A percentile compares a stretch with the other conserved stretches of the same genome.
Evolutionary conservation across 75 land plant genomes (phyloP).

Genomic region (Cupressus sempervirens): DNA sequence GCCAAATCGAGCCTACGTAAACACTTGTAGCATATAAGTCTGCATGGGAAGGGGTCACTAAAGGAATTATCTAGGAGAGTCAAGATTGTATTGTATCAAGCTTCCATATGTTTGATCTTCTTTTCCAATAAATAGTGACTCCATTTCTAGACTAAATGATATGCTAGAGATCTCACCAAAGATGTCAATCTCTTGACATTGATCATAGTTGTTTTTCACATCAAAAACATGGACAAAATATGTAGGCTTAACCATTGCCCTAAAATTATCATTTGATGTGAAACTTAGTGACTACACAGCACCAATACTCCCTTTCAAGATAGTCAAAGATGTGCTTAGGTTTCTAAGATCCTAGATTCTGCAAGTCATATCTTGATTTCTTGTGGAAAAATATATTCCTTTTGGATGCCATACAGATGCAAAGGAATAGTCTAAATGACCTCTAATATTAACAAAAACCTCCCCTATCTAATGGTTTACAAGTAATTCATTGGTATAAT

Average conservation of each 20-base stretch:
- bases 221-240: constrained; percentile 71
- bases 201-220: constrained; percentile 37
- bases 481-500: constrained; percentile 58
- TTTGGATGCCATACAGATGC: constrained; percentile 86
- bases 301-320: constrained; percentile 63
- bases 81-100: constrained; percentile 41
- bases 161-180: constrained; percentile 59
- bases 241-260: constrained; percentile 91
- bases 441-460: constrained; percentile 49
- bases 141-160: constrained; percentile 51
- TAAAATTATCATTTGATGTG: constrained; percentile 75
- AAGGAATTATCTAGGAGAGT: too few relatives aligned
- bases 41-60: too few relatives aligned
- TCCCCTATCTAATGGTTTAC: constrained; percentile 65
- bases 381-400: constrained; percentile 66
- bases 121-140: constrained; percentile 46
- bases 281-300: constrained; percentile 66
- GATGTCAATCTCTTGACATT: constrained; percentile 47
- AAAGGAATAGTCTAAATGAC: constrained; percentile 72
- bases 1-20: too few relatives aligned
- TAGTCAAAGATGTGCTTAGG: constrained; percentile 39
- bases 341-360: constrained; percentile 73
- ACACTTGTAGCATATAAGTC: too few relatives aligned
- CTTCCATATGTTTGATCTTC: constrained; percentile 84
- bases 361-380: constrained; percentile 80